These are phyloP conservation scores for Lophiostoma macrostomum DNA, from an alignment of 495 filamentous ascomycete species.

Conservation along the genomic window DNA sequence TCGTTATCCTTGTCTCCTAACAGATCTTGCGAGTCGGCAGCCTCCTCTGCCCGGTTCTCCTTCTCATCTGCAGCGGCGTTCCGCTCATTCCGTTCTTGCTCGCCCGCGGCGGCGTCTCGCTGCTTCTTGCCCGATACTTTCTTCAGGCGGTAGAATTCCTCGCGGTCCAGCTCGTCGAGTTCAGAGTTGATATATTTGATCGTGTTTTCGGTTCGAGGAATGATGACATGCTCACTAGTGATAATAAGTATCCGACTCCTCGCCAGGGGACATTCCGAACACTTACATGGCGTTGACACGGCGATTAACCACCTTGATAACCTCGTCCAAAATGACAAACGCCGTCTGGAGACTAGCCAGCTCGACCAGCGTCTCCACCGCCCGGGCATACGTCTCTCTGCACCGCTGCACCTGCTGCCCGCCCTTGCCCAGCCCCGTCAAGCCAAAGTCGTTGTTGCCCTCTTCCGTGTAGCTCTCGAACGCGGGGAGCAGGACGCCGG, in stretches of 20 bases:
- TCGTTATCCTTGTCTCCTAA: constrained; percentile 84
- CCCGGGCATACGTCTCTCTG: constrained; percentile 94
- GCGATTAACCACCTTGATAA: constrained; percentile 98
- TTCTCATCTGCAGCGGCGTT: constrained; percentile 42
- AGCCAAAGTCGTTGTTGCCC: constrained; percentile 89
- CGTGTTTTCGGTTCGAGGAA: constrained; percentile 95
- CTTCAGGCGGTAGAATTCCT: constrained; percentile 97
- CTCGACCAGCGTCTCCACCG: constrained; percentile 95
- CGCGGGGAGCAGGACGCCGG: constrained; percentile 85
- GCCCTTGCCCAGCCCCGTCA: constrained; percentile 95
- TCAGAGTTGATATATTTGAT: constrained; percentile 99
- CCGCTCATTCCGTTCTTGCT: constrained; percentile 48
- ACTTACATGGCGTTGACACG: constrained; percentile 96
- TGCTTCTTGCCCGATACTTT: constrained; percentile 98
- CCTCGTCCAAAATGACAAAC: constrained; percentile 96
- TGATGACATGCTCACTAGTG: constrained; percentile 86
- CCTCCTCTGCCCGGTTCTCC: constrained; percentile 41
- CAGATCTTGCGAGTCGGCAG: constrained; percentile 59
- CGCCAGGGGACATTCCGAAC: no score
- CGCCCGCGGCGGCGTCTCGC: constrained; percentile 69
- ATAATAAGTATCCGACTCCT: neutral
- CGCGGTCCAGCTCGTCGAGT: constrained; percentile 94
- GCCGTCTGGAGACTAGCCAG: constrained; percentile 96
- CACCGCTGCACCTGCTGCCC: constrained; percentile 95
- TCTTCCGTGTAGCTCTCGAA: constrained; percentile 88